A percentile compares a stretch with the other conserved stretches of the same genome.
These are phyloP conservation scores for Acanthamoeba culbertsoni DNA, from an alignment of 208 protist genomes.

Conservation along the genomic window DNA sequence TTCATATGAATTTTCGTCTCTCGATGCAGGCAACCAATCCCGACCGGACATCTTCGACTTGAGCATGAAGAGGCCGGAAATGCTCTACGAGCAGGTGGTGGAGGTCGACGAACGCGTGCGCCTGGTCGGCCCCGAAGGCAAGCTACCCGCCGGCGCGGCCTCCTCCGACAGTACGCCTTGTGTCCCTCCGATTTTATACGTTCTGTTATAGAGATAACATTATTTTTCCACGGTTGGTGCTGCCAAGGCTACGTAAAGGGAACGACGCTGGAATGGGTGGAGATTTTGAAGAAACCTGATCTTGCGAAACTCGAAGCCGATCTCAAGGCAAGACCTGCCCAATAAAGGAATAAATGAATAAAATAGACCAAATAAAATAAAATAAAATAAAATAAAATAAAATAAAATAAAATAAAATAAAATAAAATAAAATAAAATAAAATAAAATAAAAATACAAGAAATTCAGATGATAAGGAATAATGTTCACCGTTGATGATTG, in stretches of 20 bases:
- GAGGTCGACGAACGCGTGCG: slow-evolving; percentile 91
- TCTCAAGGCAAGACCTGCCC: slow-evolving; percentile 51
- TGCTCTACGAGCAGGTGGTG: slow-evolving; percentile 87
- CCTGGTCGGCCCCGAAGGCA: slow-evolving; percentile 37
- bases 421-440: no score
- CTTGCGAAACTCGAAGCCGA: slow-evolving; percentile 61
- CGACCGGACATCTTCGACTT: slow-evolving; percentile 93
- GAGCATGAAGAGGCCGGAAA: slow-evolving; percentile 86
- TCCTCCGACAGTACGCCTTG: slow-evolving; percentile 48
- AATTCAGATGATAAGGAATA: no score
- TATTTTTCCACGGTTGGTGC: background rate
- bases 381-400: no score
- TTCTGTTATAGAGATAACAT: background rate
- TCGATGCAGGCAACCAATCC: slow-evolving; percentile 81
- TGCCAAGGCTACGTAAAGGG: background rate
- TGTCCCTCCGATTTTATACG: background rate
- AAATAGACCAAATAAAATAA: no score
- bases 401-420: no score
- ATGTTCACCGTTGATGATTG: background rate
- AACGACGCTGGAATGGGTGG: slow-evolving; percentile 84
- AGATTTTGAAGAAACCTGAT: slow-evolving; percentile 84
- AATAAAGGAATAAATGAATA: no score
- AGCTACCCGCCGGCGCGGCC: background rate
- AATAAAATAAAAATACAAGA: no score
- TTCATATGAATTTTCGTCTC: no score